phyloP scores from a whole-genome alignment of 2,329 filamentous ascomycete species.

The Aspergillus oerlinghausenensis region DNA sequence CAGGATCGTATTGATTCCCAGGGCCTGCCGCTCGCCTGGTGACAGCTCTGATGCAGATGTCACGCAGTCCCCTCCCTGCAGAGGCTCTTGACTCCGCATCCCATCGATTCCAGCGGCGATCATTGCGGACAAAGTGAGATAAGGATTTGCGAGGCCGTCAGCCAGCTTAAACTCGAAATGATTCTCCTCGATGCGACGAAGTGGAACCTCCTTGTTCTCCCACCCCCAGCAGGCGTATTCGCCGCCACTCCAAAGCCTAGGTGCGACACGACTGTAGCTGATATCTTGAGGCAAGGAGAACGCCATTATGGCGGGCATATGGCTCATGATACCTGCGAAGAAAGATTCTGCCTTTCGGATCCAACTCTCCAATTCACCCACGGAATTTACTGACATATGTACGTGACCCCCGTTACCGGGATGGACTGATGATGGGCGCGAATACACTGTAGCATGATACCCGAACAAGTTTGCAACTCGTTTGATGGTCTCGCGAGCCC shows the following conservation, averaged over 20 bases:
- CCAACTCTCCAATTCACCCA: not conserved
- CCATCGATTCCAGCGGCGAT: constrained; percentile 18
- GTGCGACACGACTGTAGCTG: constrained; percentile 20
- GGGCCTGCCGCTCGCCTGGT: not conserved
- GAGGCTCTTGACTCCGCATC: not conserved
- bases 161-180: constrained; percentile 24
- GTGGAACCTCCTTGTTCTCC: constrained; percentile 22
- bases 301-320: constrained; percentile 20
- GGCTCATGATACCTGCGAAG: constrained; percentile 21
- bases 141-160: constrained; percentile 28
- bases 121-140: constrained; percentile 20
- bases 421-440: constrained; percentile 12
- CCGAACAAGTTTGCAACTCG: constrained; percentile 10
- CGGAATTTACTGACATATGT: constrained; percentile 20
- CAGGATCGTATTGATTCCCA: not conserved
- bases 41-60: not conserved
- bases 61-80: not conserved
- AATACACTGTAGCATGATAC: constrained; percentile 18
- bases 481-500: constrained; percentile 19
- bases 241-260: constrained; percentile 23
- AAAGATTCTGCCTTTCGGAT: constrained; percentile 11
- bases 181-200: constrained; percentile 18
- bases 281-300: constrained; percentile 19
- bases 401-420: constrained; percentile 20
- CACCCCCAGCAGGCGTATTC: constrained; percentile 24